phyloP scores from a whole-genome alignment of 352 stramenopile genomes.

The Vaucheria bursata region DNA sequence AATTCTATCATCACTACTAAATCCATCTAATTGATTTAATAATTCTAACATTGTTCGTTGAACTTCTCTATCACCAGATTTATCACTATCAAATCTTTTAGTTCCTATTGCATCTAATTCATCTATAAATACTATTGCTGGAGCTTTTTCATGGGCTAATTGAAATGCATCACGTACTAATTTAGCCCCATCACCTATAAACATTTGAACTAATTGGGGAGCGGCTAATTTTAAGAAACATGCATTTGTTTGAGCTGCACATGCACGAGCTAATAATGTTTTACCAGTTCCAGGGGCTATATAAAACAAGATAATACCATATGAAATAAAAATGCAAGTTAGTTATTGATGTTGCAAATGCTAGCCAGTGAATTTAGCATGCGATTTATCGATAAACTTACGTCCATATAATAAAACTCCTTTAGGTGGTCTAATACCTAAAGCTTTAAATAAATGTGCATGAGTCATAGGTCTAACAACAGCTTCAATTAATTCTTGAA shows the following conservation, averaged over 20 bases:
- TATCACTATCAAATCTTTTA: constrained; percentile 84
- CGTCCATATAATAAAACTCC: constrained; percentile 85
- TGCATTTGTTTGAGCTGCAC: constrained; percentile 94
- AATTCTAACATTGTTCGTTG: constrained; percentile 98
- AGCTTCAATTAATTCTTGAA: constrained; percentile 95
- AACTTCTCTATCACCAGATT: constrained; percentile 86
- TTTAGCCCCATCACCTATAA: constrained; percentile 97
- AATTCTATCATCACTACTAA: constrained; percentile 95
- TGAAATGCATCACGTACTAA: constrained; percentile 97
- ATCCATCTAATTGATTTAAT: constrained; percentile 94
- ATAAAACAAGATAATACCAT: too few species aligned
- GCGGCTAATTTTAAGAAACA: constrained; percentile 97
- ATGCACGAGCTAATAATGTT: constrained; percentile 92
- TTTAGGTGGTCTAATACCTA: constrained; percentile 79
- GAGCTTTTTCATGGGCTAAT: constrained; percentile 49
- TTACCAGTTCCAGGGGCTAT: constrained; percentile 90
- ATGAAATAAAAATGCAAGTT: too few species aligned
- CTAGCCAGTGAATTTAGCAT: too few species aligned
- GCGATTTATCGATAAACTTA: too few species aligned
- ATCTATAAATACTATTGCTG: constrained; percentile 99
- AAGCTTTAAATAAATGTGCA: constrained; percentile 91
- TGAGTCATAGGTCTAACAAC: constrained; percentile 97
- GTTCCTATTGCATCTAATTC: constrained; percentile 97
- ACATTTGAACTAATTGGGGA: constrained; percentile 95
- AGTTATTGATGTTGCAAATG: too few species aligned